A percentile compares a stretch with the other conserved stretches of the same genome.
Conservation (phyloP, 1,139 yeast species). For the Scheffersomyces illinoinensis region DNA sequence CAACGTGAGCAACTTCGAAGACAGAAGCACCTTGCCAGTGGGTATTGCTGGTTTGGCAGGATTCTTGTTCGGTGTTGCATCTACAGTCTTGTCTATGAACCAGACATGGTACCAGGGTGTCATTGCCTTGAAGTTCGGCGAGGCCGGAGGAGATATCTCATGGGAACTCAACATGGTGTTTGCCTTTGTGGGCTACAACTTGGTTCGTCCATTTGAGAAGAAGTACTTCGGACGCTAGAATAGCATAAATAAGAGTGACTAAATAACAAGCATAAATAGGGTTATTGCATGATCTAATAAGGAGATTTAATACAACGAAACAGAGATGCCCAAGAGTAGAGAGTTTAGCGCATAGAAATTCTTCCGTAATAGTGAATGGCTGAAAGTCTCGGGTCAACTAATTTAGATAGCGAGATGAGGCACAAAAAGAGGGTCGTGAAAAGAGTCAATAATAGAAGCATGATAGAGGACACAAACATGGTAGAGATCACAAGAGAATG, state of each 20-base stretch:
- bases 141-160: slow-evolving; percentile 27
- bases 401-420: neutral
- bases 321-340: too few relatives aligned
- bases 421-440: neutral
- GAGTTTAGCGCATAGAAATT: neutral
- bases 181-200: slow-evolving; percentile 25
- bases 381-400: neutral
- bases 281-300: too few relatives aligned
- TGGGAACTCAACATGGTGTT: slow-evolving; percentile 27
- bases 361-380: neutral
- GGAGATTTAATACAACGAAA: too few relatives aligned
- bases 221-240: slow-evolving; percentile 26
- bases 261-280: too few relatives aligned
- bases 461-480: neutral
- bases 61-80: slow-evolving; percentile 26
- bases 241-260: too few relatives aligned
- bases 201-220: slow-evolving; percentile 28
- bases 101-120: slow-evolving; percentile 34
- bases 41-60: slow-evolving; percentile 30
- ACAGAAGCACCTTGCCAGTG: slow-evolving; percentile 21
- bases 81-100: slow-evolving; percentile 30
- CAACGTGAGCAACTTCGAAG: slow-evolving; percentile 23
- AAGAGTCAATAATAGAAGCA: neutral
- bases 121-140: slow-evolving; percentile 22
- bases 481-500: neutral